phyloP scores from a whole-genome alignment of 257 asterid genomes.

The Solanum neorickii region DNA sequence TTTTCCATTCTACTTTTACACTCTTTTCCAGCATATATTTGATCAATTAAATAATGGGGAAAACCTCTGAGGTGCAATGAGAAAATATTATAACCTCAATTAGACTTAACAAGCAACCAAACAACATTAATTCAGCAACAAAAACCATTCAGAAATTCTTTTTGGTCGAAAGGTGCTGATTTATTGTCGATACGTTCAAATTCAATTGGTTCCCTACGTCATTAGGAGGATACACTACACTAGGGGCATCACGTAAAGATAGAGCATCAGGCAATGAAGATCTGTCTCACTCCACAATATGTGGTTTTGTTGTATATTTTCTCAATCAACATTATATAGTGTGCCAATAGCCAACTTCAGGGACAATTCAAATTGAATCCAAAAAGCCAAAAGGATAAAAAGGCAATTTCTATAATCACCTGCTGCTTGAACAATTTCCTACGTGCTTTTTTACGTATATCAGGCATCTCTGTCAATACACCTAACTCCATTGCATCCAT shows the following conservation, averaged over 20 bases:
- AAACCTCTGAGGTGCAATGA: not conserved
- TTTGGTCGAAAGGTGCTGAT: not conserved
- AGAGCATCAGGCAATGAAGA: not conserved
- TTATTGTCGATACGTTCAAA: not conserved
- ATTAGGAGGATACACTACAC: not conserved
- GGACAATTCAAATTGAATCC: not conserved
- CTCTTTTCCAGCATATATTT: not conserved
- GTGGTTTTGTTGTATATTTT: not conserved
- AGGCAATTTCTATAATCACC: constrained; percentile 13
- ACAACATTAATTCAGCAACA: not conserved
- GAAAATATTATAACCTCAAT: not conserved
- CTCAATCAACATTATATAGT: not conserved
- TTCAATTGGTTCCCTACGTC: not conserved
- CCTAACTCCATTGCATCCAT: constrained; percentile 72
- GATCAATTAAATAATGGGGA: not conserved
- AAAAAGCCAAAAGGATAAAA: not conserved
- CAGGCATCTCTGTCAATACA: constrained; percentile 64
- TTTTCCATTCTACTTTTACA: not conserved
- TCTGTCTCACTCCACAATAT: not conserved
- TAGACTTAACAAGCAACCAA: not conserved
- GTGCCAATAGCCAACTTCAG: not conserved
- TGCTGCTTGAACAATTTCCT: constrained; percentile 63
- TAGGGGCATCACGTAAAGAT: not conserved
- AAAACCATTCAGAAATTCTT: not conserved
- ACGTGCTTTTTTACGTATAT: constrained; percentile 58